phyloP scores from a whole-genome alignment of 2,329 filamentous ascomycete species.

The Xenoacremonium recifei region DNA sequence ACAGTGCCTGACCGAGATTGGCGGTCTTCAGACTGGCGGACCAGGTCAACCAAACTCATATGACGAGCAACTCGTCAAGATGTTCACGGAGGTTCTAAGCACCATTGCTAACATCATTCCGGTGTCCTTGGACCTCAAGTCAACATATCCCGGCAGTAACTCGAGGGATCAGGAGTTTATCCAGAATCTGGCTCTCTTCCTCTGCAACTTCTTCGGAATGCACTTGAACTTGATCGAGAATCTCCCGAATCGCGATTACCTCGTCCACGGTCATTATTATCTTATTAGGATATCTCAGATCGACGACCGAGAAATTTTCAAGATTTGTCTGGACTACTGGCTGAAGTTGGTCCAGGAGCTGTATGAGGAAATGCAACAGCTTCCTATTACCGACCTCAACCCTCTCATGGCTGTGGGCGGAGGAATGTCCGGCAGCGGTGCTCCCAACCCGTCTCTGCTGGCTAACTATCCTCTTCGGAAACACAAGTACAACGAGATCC shows the following conservation, averaged over 20 bases:
- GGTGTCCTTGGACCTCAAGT: slow-evolving; percentile 83
- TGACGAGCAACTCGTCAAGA: slow-evolving; percentile 92
- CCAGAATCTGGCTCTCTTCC: slow-evolving; percentile 91
- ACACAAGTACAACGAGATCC: slow-evolving; percentile 94
- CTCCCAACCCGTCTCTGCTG: slow-evolving; percentile 79
- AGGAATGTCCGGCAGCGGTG: slow-evolving; percentile 73
- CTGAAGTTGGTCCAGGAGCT: slow-evolving; percentile 96
- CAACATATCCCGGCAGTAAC: slow-evolving; percentile 88
- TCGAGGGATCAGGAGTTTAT: slow-evolving; percentile 95
- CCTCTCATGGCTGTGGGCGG: slow-evolving; percentile 78
- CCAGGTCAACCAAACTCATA: slow-evolving; percentile 69
- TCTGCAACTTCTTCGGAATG: slow-evolving; percentile 95
- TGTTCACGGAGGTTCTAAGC: slow-evolving; percentile 96
- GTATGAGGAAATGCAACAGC: slow-evolving; percentile 97
- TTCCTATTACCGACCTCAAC: slow-evolving; percentile 91
- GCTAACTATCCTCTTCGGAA: slow-evolving; percentile 92
- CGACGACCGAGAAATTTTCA: slow-evolving; percentile 98
- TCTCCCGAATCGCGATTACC: slow-evolving; percentile 89
- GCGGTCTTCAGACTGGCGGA: slow-evolving; percentile 80
- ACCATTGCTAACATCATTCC: slow-evolving; percentile 94
- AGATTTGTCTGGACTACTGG: slow-evolving; percentile 99
- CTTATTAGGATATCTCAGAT: slow-evolving; percentile 98
- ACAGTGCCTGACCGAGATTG: slow-evolving; percentile 96
- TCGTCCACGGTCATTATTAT: slow-evolving; percentile 96
- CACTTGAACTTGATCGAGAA: slow-evolving; percentile 93